These are phyloP conservation scores for Pulicaria dysenterica DNA, from an alignment of 129 eudicot species.

Conservation along the genomic window DNA sequence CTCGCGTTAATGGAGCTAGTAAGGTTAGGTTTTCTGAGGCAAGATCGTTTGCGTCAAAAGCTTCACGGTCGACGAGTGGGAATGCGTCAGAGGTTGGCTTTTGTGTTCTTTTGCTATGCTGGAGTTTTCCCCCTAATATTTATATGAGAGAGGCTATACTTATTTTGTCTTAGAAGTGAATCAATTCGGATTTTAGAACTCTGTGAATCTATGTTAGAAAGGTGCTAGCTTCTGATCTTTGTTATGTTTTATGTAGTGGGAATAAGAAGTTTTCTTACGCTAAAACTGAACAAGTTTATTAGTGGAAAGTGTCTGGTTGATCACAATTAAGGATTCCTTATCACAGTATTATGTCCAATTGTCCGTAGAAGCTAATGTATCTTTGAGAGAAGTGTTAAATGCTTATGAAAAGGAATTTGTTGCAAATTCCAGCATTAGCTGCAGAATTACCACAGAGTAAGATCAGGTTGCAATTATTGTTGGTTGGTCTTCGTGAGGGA, in stretches of 20 bases:
- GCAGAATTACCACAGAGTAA: no score
- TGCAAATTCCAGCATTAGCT: no score
- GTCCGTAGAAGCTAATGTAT: not conserved
- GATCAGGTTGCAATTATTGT: no score
- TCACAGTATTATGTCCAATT: not conserved
- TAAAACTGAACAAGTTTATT: no score
- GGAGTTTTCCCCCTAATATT: not conserved
- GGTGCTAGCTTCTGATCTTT: no score
- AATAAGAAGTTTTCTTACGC: not conserved
- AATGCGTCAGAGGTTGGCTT: slow-evolving; percentile 58
- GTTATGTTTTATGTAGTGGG: no score
- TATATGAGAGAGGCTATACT: no score
- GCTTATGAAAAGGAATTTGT: no score
- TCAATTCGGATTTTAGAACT: not conserved
- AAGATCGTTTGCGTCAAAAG: slow-evolving; percentile 62
- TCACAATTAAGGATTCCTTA: not conserved
- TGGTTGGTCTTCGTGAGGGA: no score
- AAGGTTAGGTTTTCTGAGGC: slow-evolving; percentile 16
- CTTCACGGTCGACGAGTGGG: slow-evolving; percentile 45
- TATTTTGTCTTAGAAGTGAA: not conserved
- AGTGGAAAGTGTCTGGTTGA: not conserved
- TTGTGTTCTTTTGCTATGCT: not conserved
- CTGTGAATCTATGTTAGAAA: not conserved
- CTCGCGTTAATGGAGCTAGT: slow-evolving; percentile 26
- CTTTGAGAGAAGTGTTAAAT: not conserved